These are phyloP conservation scores for Westerdykella aurantiaca DNA, from an alignment of 2,329 filamentous ascomycete species.

Conservation along the genomic window DNA sequence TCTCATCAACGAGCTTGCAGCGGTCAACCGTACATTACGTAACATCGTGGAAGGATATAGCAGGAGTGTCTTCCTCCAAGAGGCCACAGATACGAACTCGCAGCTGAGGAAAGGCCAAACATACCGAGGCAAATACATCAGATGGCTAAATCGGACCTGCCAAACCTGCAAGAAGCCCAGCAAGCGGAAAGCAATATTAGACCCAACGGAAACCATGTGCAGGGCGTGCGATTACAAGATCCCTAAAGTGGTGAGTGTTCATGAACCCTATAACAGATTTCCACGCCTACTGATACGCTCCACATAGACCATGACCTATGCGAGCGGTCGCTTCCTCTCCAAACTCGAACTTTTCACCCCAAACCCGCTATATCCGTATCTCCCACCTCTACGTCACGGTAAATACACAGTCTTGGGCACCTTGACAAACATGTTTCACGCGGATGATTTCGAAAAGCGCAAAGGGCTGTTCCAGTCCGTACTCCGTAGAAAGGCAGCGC, in stretches of 20 bases:
- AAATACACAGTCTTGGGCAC: constrained; percentile 16
- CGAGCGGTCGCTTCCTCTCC: constrained; percentile 16
- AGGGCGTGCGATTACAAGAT: constrained; percentile 18
- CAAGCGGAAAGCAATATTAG: constrained; percentile 20
- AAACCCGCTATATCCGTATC: constrained; percentile 18
- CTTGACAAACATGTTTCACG: constrained; percentile 19
- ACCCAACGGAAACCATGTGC: constrained; percentile 21
- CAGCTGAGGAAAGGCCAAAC: constrained; percentile 6
- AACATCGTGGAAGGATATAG: constrained; percentile 26
- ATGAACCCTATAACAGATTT: neutral
- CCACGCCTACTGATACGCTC: neutral
- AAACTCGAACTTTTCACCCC: constrained; percentile 33
- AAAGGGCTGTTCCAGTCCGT: constrained; percentile 1
- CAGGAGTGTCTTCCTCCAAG: constrained; percentile 19
- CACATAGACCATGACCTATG: constrained; percentile 29
- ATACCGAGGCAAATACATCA: constrained; percentile 18
- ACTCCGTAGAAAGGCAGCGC: too few species aligned
- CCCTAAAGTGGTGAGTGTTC: constrained; percentile 23
- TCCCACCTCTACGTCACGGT: constrained; percentile 18
- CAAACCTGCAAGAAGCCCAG: constrained; percentile 24
- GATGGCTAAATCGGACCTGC: constrained; percentile 18
- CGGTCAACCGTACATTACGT: constrained; percentile 18
- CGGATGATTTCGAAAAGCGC: constrained; percentile 18
- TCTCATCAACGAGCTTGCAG: constrained; percentile 11
- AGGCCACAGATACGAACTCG: constrained; percentile 6